These are phyloP conservation scores for Nitzschia sp. DNA, from an alignment of 108 stramenopile species.

Conservation along the genomic window DNA sequence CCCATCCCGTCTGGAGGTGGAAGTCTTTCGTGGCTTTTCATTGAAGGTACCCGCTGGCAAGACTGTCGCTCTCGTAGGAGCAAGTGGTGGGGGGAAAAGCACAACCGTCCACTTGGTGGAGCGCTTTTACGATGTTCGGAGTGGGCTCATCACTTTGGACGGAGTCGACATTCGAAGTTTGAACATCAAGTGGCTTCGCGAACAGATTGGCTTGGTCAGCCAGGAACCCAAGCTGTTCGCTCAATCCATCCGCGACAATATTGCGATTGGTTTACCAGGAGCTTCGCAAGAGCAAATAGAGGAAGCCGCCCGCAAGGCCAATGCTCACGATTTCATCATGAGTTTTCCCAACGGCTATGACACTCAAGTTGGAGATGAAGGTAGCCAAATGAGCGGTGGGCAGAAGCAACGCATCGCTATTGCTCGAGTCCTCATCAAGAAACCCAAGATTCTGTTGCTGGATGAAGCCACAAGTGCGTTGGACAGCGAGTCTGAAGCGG, in stretches of 20 bases:
- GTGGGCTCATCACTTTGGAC: constrained; percentile 69
- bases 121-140: constrained; percentile 78
- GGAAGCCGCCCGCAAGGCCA: constrained; percentile 76
- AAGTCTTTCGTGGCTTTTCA: constrained; percentile 56
- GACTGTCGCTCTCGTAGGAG: constrained; percentile 76
- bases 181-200: constrained; percentile 75
- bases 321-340: constrained; percentile 81
- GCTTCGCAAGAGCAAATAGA: constrained; percentile 59
- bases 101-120: constrained; percentile 78
- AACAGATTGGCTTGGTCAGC: constrained; percentile 79
- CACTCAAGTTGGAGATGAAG: constrained; percentile 61
- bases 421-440: constrained; percentile 64
- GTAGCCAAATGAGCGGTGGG: constrained; percentile 19
- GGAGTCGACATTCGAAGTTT: constrained; percentile 67
- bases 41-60: constrained; percentile 55
- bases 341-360: constrained; percentile 67
- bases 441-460: constrained; percentile 64
- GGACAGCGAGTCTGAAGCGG: constrained; percentile 28
- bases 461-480: constrained; percentile 66
- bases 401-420: constrained; percentile 76
- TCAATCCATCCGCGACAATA: constrained; percentile 38
- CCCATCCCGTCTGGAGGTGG: constrained; percentile 51
- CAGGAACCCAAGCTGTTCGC: constrained; percentile 90
- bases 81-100: constrained; percentile 62
- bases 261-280: constrained; percentile 59